These are phyloP conservation scores for Myxozyma lipomycoides DNA, from an alignment of 805 yeast genomes.

Conservation along the genomic window DNA sequence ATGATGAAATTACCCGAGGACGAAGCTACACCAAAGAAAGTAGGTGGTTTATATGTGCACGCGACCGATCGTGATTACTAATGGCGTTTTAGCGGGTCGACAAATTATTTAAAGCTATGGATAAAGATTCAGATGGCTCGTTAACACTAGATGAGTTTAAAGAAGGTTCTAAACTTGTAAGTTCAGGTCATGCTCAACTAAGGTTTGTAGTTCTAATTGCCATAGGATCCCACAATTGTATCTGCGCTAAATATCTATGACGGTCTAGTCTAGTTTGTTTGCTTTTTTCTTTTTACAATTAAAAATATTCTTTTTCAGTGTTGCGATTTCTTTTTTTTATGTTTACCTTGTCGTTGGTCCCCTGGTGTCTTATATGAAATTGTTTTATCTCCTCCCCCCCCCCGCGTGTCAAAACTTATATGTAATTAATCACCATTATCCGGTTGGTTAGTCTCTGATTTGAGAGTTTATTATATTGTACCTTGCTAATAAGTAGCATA, in stretches of 20 bases:
- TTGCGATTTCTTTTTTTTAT: too few relatives aligned
- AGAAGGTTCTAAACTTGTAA: constrained; percentile 64
- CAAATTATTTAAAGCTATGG: constrained; percentile 72
- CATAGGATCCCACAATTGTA: constrained; percentile 29
- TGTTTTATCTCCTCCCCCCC: not conserved
- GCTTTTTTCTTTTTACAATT: not conserved
- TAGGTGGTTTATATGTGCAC: constrained; percentile 5
- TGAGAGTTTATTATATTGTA: too few relatives aligned
- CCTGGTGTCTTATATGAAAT: not conserved
- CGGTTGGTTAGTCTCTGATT: too few relatives aligned
- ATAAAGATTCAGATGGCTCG: constrained; percentile 63
- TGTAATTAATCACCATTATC: too few relatives aligned
- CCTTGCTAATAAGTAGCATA: not conserved
- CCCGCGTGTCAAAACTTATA: not conserved
- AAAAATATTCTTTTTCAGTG: not conserved
- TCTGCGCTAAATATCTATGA: constrained; percentile 29
- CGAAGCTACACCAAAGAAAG: constrained; percentile 83
- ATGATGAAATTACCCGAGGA: constrained; percentile 87
- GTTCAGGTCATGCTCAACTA: too few relatives aligned
- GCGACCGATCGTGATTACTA: not conserved
- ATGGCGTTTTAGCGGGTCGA: constrained; percentile 50
- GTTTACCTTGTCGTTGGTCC: not conserved
- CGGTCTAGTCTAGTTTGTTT: constrained; percentile 15
- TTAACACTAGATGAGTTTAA: constrained; percentile 82
- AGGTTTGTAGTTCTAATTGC: too few relatives aligned